phyloP scores from a whole-genome alignment of 2,329 filamentous ascomycete genomes.

The Corniculantispora saksenae region DNA sequence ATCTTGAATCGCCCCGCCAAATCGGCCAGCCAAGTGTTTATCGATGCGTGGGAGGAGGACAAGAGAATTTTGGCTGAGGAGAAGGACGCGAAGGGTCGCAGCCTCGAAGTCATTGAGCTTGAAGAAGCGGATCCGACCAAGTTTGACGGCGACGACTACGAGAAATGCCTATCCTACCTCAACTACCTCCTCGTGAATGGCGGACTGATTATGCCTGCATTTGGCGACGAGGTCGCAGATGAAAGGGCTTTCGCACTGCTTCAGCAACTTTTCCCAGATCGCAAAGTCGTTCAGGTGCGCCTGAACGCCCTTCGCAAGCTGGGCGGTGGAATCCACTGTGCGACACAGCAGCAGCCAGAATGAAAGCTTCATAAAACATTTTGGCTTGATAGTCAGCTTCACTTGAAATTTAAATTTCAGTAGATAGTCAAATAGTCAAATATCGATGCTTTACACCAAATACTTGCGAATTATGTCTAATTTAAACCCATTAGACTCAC shows the following conservation, averaged over 20 bases:
- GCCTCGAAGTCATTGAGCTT: conserved; percentile 10
- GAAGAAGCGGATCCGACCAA: conserved; percentile 15
- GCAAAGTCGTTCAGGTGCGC: conserved; percentile 13
- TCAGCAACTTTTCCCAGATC: conserved; percentile 8
- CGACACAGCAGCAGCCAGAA: conserved; percentile 18
- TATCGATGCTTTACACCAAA: not conserved
- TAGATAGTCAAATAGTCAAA: not conserved
- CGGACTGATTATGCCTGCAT: conserved; percentile 14
- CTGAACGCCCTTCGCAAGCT: conserved; percentile 12
- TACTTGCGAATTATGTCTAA: no score
- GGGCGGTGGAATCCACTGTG: conserved; percentile 18
- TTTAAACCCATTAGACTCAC: no score
- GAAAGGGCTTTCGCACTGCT: conserved; percentile 4
- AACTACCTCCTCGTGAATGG: conserved; percentile 19
- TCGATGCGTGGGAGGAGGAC: conserved; percentile 9
- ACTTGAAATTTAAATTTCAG: not conserved
- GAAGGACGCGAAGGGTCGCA: conserved; percentile 14
- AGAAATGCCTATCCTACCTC: conserved; percentile 15
- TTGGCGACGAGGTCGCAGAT: conserved; percentile 13
- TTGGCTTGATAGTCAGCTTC: no score
- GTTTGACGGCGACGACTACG: conserved; percentile 16
- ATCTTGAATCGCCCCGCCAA: conserved; percentile 11
- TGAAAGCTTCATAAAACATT: not conserved
- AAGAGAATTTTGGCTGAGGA: conserved; percentile 3
- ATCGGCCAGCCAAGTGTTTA: not conserved